Evolutionary conservation across 371 early-diverging fungal species (phyloP), one percentile per base, ranked within the genome.

Genomic region (Nematocida major): DNA sequence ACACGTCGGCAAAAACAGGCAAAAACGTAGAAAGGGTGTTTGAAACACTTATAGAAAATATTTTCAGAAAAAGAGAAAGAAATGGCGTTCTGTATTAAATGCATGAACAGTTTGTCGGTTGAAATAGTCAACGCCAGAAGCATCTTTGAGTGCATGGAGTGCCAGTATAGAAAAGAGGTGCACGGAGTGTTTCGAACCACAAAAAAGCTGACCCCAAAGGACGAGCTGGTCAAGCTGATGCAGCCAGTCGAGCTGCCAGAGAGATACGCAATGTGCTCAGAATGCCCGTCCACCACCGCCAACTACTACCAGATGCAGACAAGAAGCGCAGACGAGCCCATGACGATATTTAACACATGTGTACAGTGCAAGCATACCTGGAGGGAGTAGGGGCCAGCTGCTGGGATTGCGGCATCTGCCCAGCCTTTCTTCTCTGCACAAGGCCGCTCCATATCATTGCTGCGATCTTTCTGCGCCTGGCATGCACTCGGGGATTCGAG

Each of bases 291-390:
- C 49, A 87, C 93, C 57, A 91, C 89, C 80, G 89, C 90, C 73
- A 89, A 90, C 7, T 97, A 94, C 85, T 93, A 89, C 86, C 96
- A 97, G 86, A 89, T 92, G 89, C 93, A 94, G 87, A 97, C 95
- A 67, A 87, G 98, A 48, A 91, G 91, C 80, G 98, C 98, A 24
- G 98, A 97, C 89, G 98, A 85, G 68, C 84, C 86, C 3, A 83
- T 82, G 82, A 85, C 86, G 2, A 83, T 85, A 39, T 84, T 85
- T 77, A 84, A 85, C 65, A 59, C 78, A 40, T 85, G 86, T 68
- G 68, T 70, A 57, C 53, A 63, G 38, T 85, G 86, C 67, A 80
- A 80, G 67, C 62, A 80, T 18, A 70, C 76, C 2, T 85, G 84
- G 84, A 82, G 83, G 49, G 84, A 85, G 66, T 82, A 77, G 61